Evolutionary conservation across 1,284 basidiomycete genomes (phyloP).

Genomic region (Cryptococcus amylolentus): DNA sequence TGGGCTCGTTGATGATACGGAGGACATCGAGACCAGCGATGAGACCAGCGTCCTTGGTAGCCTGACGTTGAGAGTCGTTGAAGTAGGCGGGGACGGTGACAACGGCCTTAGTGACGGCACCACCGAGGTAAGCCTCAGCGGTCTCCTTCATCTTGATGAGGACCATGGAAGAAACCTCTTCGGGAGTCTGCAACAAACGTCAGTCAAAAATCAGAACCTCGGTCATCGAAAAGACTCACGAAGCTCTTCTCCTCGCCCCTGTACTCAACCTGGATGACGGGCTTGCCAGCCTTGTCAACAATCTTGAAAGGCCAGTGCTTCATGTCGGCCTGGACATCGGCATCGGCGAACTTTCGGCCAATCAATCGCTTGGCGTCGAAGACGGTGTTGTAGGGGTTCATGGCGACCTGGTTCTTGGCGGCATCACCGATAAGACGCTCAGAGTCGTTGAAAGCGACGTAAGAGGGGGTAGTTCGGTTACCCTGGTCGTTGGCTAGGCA

Average conservation of each 20-base stretch:
- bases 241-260: conserved; percentile 60
- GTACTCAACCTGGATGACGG: conserved; percentile 60
- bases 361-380: conserved; percentile 98
- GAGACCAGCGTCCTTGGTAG: conserved; percentile 95
- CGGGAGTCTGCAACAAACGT: conserved; percentile 65
- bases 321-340: conserved; percentile 62
- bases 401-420: conserved; percentile 95
- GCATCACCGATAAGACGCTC: conserved; percentile 99
- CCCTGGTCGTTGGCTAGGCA: conserved; percentile 66
- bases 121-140: conserved; percentile 93
- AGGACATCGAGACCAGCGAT: conserved; percentile 96
- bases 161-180: conserved; percentile 98
- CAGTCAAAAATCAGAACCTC: not conserved
- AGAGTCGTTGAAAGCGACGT: conserved; percentile 95
- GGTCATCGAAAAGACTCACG: conserved; percentile 24
- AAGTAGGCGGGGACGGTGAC: conserved; percentile 96
- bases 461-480: conserved; percentile 98
- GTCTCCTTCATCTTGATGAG: conserved; percentile 98
- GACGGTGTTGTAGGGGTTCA: conserved; percentile 94
- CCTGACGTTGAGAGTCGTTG: conserved; percentile 98
- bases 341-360: conserved; percentile 83
- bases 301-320: conserved; percentile 69
- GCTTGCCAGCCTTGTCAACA: conserved; percentile 59
- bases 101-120: conserved; percentile 78
- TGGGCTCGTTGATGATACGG: conserved; percentile 98